Conservation (phyloP, 2,329 filamentous ascomycete genomes). For the Plectosphaerella sp. region DNA sequence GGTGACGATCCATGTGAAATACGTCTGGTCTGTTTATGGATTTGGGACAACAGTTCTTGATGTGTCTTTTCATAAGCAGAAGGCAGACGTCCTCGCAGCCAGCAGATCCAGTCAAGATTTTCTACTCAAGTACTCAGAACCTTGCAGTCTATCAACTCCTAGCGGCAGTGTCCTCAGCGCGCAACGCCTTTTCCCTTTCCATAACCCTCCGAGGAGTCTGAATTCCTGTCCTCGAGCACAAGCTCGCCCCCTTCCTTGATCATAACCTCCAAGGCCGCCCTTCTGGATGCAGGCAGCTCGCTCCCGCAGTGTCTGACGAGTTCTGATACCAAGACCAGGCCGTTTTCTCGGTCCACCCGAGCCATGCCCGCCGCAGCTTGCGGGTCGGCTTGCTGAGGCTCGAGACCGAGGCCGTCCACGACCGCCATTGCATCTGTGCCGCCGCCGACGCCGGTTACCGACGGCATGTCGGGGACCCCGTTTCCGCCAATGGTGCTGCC, state of each 20-base stretch:
- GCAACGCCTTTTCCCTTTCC: background rate
- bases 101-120: no score
- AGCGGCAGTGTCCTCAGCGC: no score
- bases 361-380: conserved; percentile 38
- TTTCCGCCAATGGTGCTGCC: background rate
- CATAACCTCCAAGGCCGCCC: conserved; percentile 40
- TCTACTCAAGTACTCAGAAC: no score
- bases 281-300: conserved; percentile 33
- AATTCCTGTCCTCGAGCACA: conserved; percentile 23
- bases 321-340: conserved; percentile 53
- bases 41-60: no score
- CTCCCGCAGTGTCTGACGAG: conserved; percentile 40
- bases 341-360: conserved; percentile 56
- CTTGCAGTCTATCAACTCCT: no score
- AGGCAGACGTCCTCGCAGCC: no score
- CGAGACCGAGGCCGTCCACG: conserved; percentile 31
- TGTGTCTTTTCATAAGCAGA: no score
- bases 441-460: background rate
- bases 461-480: background rate
- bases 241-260: conserved; percentile 45
- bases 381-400: conserved; percentile 43
- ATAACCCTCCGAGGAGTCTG: conserved; percentile 8
- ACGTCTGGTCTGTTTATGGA: no score
- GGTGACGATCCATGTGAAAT: no score
- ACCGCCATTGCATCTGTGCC: conserved; percentile 12